Percentiles rank a stretch among this genome's conserved stretches.
phyloP scores from a whole-genome alignment of 768 basidiomycete species.

The Boletus vinaceobasis region DNA sequence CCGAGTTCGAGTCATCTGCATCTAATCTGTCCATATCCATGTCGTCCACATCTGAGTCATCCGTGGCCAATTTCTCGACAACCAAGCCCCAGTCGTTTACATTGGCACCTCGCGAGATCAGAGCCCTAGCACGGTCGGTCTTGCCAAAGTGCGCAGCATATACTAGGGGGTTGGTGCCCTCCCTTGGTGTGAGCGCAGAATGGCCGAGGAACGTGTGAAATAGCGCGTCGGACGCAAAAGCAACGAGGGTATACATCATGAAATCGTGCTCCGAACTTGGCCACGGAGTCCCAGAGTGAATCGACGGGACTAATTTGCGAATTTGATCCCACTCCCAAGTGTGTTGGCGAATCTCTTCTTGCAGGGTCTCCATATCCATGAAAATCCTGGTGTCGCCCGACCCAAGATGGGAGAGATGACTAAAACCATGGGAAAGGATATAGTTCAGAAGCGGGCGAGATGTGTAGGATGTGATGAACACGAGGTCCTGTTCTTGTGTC shows the following conservation, averaged over 20 bases:
- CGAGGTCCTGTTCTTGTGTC: not conserved
- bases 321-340: constrained; percentile 4
- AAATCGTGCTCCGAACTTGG: constrained; percentile 2
- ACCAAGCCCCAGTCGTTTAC: not conserved
- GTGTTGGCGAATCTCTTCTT: not conserved
- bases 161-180: constrained; percentile 8
- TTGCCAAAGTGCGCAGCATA: constrained; percentile 6
- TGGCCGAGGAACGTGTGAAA: not conserved
- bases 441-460: constrained; percentile 7
- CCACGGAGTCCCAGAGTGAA: not conserved
- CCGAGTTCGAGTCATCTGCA: not conserved
- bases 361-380: not conserved
- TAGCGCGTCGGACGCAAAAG: not conserved
- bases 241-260: constrained; percentile 3
- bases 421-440: constrained; percentile 8
- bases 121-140: too few relatives aligned
- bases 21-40: not conserved
- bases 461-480: not conserved
- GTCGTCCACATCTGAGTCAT: not conserved
- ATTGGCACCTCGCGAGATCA: not conserved
- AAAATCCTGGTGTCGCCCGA: not conserved
- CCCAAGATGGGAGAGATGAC: constrained; percentile 3
- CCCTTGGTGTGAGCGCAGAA: not conserved
- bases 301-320: not conserved
- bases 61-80: not conserved